Evolutionary conservation across 2,329 filamentous ascomycete species (phyloP), one percentile per base, ranked within the genome.

Genomic region (Dactylonectria macrodidyma): DNA sequence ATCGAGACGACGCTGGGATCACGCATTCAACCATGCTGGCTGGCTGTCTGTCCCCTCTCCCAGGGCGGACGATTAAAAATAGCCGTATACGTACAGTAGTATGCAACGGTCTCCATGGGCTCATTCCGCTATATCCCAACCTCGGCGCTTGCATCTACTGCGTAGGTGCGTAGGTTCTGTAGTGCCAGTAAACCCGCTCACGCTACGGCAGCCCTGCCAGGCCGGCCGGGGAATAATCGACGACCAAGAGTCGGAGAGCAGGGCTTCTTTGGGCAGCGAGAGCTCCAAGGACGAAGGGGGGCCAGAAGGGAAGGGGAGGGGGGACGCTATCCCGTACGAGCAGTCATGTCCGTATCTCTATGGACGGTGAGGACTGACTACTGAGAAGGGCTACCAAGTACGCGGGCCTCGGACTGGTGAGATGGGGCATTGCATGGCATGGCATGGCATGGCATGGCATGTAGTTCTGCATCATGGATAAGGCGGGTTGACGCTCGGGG

Each of bases 181-280:
- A 30, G 26, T 30, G 26, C 26, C 26, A 30, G 26, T 30, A 30
- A 30, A 30, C 26, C 26, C 26, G 26, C 26, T 30, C 26, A 34
- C 51, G 51, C 51, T 54, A 54, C 51, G 51, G 51, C 51, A 54
- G 51, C 51, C 51, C 51, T 54, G 51, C 10, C 30, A 54, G 51
- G 30, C 12, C 26, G 22, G 26, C 51, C 34, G 51, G 51, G 51
- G 33, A 54, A 36, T 34, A 52, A 19, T 30, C 33, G 47, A 30
- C 5, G 2, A 34, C 50, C 50, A 16, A 19, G 22, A 7, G 50
- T 14, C 33, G 34, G 30, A 30, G 50, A 16, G 22, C n/a, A 19
- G 30, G 36, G 51, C 51, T 33, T 16, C 36, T n/a, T 19, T 6
- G 51, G 33, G 33, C 50, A 33, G 36, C 12, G 12, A 10, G 9